phyloP scores from a whole-genome alignment of 176 grass and related monocot genomes.

The Oryza meridionalis region DNA sequence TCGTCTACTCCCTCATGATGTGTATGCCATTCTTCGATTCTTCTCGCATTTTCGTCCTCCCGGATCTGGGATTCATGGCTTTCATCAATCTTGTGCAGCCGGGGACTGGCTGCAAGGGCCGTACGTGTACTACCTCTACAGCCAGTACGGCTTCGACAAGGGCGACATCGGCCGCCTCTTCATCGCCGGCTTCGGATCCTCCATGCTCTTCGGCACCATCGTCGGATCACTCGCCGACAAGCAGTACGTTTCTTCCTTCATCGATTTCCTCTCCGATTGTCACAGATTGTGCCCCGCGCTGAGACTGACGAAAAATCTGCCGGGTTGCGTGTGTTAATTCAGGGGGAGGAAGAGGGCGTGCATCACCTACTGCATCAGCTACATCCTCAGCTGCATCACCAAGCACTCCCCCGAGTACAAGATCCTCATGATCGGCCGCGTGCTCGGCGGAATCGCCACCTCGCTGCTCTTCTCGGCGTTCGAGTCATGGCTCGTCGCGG shows the following conservation, averaged over 20 bases:
- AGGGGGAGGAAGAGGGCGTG: conserved; percentile 93
- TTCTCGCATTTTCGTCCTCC: not conserved
- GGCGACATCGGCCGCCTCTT: conserved; percentile 98
- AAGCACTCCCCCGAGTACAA: conserved; percentile 94
- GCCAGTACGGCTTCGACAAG: conserved; percentile 95
- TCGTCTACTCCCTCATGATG: conserved; percentile 99
- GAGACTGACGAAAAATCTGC: not conserved
- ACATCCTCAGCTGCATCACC: conserved; percentile 97
- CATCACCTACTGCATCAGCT: conserved; percentile 91
- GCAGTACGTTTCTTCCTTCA: conserved; percentile 51
- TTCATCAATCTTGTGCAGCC: conserved; percentile 38
- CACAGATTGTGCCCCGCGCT: not conserved
- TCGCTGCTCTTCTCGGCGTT: conserved; percentile 97
- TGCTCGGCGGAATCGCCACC: conserved; percentile 81
- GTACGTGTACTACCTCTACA: conserved; percentile 97
- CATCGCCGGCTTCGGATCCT: conserved; percentile 97
- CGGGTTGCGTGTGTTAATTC: not conserved
- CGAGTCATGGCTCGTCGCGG: conserved; percentile 98
- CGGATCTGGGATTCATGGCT: conserved; percentile 19
- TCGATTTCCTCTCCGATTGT: not conserved
- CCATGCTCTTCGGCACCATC: conserved; percentile 98
- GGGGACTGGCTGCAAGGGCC: conserved; percentile 97
- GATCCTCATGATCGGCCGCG: conserved; percentile 78
- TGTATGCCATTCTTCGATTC: conserved; percentile 21
- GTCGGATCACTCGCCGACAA: conserved; percentile 96